Percentiles rank a stretch among this genome's conserved stretches.
Conservation (phyloP, 2,329 filamentous ascomycete genomes). For the Aspergillus neoniger region DNA sequence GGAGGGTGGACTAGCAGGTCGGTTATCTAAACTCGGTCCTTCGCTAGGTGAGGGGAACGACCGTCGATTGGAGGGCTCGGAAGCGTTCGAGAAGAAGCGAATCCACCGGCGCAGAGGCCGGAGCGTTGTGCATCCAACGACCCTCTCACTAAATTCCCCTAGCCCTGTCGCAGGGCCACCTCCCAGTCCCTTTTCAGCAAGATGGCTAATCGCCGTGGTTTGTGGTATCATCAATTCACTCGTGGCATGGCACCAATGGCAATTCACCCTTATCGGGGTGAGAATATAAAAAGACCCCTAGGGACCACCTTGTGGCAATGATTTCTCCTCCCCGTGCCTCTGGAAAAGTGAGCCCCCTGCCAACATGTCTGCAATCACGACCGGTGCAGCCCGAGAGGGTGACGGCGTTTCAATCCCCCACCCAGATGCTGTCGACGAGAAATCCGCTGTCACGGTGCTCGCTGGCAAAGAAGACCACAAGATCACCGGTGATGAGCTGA, state of each 20-base stretch:
- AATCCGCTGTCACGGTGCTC: slow-evolving; percentile 1
- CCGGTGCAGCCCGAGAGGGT: background rate
- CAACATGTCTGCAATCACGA: background rate
- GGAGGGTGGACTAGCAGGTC: too few relatives aligned
- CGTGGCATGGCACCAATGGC: background rate
- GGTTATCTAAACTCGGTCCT: background rate
- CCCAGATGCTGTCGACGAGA: background rate
- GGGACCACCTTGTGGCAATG: background rate
- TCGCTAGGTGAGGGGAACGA: background rate
- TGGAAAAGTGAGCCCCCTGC: background rate
- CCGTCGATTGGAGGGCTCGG: background rate
- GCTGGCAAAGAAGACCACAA: background rate
- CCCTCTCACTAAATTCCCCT: background rate
- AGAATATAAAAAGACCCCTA: background rate
- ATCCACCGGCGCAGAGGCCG: background rate
- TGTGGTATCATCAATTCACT: background rate
- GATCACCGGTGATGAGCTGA: background rate
- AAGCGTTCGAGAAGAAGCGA: background rate
- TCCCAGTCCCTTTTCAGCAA: background rate
- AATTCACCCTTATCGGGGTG: background rate
- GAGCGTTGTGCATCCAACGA: background rate
- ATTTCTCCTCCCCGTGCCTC: background rate
- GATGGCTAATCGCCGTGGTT: background rate
- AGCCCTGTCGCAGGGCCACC: background rate
- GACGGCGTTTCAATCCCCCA: background rate